These are phyloP conservation scores for Haplosporangium gracile DNA, from an alignment of 192 early-diverging fungal species.

Conservation along the genomic window DNA sequence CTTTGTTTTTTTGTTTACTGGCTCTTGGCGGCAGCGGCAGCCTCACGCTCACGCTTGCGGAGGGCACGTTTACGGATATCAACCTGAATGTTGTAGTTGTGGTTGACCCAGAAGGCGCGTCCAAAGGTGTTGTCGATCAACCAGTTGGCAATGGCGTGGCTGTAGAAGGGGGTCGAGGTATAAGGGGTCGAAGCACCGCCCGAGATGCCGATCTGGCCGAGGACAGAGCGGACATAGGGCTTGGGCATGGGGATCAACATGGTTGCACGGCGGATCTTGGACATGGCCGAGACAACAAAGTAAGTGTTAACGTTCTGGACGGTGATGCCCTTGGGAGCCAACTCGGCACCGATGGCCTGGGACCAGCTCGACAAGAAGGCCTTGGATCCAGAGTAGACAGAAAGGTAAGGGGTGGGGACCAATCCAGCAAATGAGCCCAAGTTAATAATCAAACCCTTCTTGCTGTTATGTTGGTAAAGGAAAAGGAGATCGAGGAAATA, in stretches of 20 bases:
- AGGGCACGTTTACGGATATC: slow-evolving; percentile 82
- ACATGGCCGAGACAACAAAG: slow-evolving; percentile 97
- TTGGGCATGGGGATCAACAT: slow-evolving; percentile 85
- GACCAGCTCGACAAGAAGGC: slow-evolving; percentile 93
- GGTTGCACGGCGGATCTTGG: slow-evolving; percentile 89
- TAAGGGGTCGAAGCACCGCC: slow-evolving; percentile 73
- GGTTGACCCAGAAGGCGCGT: slow-evolving; percentile 68
- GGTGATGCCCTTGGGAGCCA: slow-evolving; percentile 74
- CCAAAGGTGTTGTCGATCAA: slow-evolving; percentile 71
- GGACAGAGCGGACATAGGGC: slow-evolving; percentile 80
- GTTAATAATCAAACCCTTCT: slow-evolving; percentile 91
- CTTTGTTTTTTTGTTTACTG: slow-evolving; percentile 18
- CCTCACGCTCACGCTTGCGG: slow-evolving; percentile 75
- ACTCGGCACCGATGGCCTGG: slow-evolving; percentile 88
- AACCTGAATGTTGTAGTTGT: slow-evolving; percentile 71
- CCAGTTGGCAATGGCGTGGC: slow-evolving; percentile 82
- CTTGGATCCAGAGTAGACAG: slow-evolving; percentile 95
- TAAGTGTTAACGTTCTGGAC: slow-evolving; percentile 96
- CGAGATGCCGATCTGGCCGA: slow-evolving; percentile 77
- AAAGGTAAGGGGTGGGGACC: slow-evolving; percentile 85
- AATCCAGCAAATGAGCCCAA: slow-evolving; percentile 91
- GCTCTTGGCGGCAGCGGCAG: slow-evolving; percentile 59
- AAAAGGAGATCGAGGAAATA: not conserved
- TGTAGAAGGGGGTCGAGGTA: slow-evolving; percentile 75
- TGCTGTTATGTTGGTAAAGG: slow-evolving; percentile 53